phyloP scores from a whole-genome alignment of 176 grass and related monocot genomes.

The Carex cristatella region DNA sequence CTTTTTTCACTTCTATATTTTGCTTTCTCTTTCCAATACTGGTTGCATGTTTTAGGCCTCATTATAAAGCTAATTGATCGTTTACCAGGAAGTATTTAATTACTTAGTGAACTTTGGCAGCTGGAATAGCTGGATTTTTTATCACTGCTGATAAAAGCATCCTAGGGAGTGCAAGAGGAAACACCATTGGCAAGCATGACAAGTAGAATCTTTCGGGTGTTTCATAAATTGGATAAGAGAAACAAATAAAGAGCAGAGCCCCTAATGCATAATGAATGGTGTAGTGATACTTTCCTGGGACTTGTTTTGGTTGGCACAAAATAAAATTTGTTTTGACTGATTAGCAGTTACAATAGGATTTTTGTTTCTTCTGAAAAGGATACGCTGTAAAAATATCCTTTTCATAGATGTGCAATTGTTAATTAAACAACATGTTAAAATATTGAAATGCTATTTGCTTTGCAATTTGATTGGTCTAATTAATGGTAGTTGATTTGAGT shows the following conservation, averaged over 20 bases:
- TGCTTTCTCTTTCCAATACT: background rate
- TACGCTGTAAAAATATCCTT: background rate
- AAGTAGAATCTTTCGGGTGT: conserved; percentile 5
- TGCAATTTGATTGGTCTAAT: no score
- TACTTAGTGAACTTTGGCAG: conserved; percentile 29
- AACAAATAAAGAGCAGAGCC: background rate
- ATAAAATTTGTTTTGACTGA: background rate
- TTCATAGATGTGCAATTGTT: no score
- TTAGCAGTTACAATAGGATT: background rate
- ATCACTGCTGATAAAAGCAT: conserved; percentile 76
- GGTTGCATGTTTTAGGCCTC: background rate
- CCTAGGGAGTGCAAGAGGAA: conserved; percentile 61
- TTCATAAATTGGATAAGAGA: background rate
- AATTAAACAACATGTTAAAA: no score
- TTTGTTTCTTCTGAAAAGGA: background rate
- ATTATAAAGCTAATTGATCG: background rate
- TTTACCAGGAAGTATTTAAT: background rate
- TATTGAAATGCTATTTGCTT: no score
- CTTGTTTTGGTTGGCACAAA: background rate
- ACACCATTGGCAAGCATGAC: conserved; percentile 64
- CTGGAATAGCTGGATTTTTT: conserved; percentile 79
- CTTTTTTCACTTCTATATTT: background rate
- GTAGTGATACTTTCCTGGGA: background rate
- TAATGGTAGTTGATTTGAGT: no score
- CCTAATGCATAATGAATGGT: background rate